These are phyloP conservation scores for Rhodotorula glutinis DNA, from an alignment of 1,284 basidiomycete genomes.

Conservation along the genomic window DNA sequence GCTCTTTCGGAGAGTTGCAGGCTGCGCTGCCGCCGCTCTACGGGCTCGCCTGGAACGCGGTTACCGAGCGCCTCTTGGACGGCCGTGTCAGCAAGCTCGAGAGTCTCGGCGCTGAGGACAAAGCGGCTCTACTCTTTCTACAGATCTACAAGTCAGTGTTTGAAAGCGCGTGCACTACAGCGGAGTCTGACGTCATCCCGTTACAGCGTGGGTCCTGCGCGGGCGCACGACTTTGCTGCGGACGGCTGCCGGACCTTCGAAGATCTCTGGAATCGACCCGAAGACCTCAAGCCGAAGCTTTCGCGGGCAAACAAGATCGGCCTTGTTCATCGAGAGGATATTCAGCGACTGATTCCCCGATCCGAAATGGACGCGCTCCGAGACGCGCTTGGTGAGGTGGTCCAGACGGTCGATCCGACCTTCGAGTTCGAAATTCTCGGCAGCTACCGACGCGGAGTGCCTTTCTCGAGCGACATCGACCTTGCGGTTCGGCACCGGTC, in stretches of 20 bases:
- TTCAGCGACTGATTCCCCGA: conserved; percentile 40
- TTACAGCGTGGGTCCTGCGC: conserved; percentile 29
- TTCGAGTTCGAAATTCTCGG: conserved; percentile 40
- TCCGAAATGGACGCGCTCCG: conserved; percentile 35
- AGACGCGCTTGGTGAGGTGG: conserved; percentile 12
- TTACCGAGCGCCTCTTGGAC: conserved; percentile 21
- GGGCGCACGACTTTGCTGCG: conserved; percentile 28
- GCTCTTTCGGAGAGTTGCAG: conserved; percentile 21
- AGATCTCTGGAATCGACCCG: conserved; percentile 17
- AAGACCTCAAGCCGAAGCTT: conserved; percentile 25
- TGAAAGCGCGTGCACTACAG: background rate
- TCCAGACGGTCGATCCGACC: conserved; percentile 20
- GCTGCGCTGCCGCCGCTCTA: conserved; percentile 15
- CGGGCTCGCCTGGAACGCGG: conserved; percentile 29
- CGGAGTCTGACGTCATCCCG: background rate
- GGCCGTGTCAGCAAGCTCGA: conserved; percentile 13
- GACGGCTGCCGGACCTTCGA: conserved; percentile 26
- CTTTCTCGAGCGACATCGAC: conserved; percentile 30
- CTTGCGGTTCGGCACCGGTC: conserved; percentile 31
- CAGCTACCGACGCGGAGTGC: conserved; percentile 36
- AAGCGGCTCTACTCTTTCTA: conserved; percentile 23
- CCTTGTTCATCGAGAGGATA: conserved; percentile 36
- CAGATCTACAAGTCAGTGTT: conserved; percentile 29
- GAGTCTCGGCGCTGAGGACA: conserved; percentile 9
- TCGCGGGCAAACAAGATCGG: conserved; percentile 39